phyloP scores from a whole-genome alignment of 177 flowering plant genomes.

The Tripterygium wilfordii region DNA sequence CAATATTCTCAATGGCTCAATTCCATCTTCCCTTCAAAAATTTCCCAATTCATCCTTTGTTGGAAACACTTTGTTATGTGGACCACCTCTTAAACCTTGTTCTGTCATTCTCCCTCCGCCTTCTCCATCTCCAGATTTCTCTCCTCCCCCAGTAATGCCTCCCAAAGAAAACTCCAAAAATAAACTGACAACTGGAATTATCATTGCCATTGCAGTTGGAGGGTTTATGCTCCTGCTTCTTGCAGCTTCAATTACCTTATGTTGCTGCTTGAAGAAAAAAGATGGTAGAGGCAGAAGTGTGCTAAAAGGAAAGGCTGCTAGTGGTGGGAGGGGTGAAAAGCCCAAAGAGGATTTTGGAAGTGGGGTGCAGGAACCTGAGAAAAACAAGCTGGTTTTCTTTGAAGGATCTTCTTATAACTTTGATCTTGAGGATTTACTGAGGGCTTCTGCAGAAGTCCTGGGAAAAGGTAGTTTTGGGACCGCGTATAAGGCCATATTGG shows the following conservation, averaged over 20 bases:
- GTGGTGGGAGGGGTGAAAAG: conserved; percentile 31
- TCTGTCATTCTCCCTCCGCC: conserved; percentile 12
- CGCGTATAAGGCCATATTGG: conserved; percentile 60
- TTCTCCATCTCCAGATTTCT: conserved; percentile 14
- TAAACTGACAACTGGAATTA: conserved; percentile 27
- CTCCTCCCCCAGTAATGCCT: conserved; percentile 21
- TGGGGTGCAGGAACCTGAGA: conserved; percentile 63
- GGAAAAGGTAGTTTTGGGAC: conserved; percentile 73
- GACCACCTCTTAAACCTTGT: conserved; percentile 40
- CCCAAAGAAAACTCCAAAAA: conserved; percentile 13
- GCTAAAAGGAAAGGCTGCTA: conserved; percentile 29
- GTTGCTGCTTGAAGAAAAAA: conserved; percentile 40
- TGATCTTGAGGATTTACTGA: conserved; percentile 61
- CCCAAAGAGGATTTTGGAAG: conserved; percentile 57
- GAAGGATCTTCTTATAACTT: conserved; percentile 56
- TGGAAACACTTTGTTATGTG: conserved; percentile 50
- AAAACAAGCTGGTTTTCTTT: conserved; percentile 58
- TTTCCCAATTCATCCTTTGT: conserved; percentile 45
- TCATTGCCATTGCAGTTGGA: conserved; percentile 48
- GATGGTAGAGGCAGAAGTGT: conserved; percentile 14
- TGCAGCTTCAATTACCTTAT: conserved; percentile 18
- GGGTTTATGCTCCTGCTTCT: conserved; percentile 26
- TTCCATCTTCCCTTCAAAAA: conserved; percentile 38
- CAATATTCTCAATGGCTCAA: conserved; percentile 47
- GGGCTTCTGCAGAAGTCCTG: conserved; percentile 73